Percentiles rank a stretch among this genome's conserved stretches.
phyloP scores from a whole-genome alignment of 2,329 filamentous ascomycete species.

The Plectosphaerella sp. region DNA sequence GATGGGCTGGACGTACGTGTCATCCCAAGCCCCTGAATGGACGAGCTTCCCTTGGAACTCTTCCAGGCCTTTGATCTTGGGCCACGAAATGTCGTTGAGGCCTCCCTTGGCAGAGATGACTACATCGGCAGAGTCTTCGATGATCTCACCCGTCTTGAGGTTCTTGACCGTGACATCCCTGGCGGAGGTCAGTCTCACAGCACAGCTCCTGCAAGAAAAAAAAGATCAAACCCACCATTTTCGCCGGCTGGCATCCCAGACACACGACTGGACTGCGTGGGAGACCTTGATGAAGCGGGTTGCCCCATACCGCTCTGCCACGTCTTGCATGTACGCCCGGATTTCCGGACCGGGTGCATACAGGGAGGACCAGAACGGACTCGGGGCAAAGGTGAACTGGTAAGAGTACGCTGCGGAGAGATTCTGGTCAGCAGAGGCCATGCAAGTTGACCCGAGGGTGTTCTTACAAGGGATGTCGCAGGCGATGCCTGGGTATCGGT shows the following conservation, averaged over 20 bases:
- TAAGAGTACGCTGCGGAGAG: not conserved
- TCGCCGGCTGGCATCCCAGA: not conserved
- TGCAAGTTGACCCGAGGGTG: not conserved
- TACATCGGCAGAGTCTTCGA: not conserved
- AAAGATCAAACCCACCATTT: not conserved
- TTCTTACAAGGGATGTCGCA: not conserved
- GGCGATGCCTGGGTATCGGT: not conserved
- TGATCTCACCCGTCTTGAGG: not conserved
- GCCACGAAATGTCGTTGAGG: not conserved
- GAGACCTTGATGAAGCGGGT: constrained; percentile 1
- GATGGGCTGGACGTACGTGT: not conserved
- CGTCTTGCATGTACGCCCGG: constrained; percentile 1
- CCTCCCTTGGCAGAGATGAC: not conserved
- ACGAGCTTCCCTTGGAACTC: not conserved
- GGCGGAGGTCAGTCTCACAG: not conserved
- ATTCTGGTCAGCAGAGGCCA: not conserved
- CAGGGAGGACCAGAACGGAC: constrained; percentile 2
- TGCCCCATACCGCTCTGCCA: constrained; percentile 4
- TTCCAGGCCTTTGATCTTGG: not conserved
- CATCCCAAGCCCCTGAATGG: not conserved
- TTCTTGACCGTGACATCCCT: not conserved
- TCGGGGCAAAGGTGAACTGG: constrained; percentile 4
- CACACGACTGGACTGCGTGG: not conserved
- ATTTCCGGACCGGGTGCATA: constrained; percentile 5
- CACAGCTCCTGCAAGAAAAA: not conserved